Conservation (phyloP, 2,329 filamentous ascomycete species). For the Eurotiales sp. region DNA sequence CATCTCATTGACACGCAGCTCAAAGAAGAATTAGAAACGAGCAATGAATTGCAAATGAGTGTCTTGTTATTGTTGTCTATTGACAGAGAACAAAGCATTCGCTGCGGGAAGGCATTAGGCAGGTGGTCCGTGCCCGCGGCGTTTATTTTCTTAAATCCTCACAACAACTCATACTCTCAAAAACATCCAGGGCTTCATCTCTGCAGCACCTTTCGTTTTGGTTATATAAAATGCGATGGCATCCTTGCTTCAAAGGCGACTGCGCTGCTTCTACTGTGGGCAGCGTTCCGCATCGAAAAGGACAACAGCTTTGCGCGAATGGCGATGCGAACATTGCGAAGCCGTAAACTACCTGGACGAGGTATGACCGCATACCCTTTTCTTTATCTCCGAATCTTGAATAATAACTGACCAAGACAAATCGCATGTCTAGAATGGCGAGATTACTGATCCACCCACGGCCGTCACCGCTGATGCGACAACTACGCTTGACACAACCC, state of each 20-base stretch:
- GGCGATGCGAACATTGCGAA: constrained; percentile 74
- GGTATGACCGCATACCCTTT: constrained; percentile 47
- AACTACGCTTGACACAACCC: constrained; percentile 41
- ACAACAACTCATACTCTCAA: constrained; percentile 2
- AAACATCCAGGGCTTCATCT: constrained; percentile 1
- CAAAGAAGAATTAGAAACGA: no score
- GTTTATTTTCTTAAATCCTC: constrained; percentile 9
- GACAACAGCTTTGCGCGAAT: constrained; percentile 59
- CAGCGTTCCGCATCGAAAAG: constrained; percentile 59
- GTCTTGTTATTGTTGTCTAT: background rate
- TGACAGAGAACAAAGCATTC: no score
- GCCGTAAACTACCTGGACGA: constrained; percentile 86
- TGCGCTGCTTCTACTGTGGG: constrained; percentile 83
- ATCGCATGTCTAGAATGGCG: constrained; percentile 62
- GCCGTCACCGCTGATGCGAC: constrained; percentile 43
- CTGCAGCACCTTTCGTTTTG: background rate
- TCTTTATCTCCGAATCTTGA: background rate
- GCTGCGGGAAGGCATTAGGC: background rate
- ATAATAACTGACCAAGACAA: background rate
- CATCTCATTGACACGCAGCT: background rate
- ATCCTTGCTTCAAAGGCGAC: constrained; percentile 39
- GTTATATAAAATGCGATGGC: constrained; percentile 34
- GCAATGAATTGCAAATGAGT: no score
- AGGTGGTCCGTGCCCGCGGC: constrained; percentile 13
- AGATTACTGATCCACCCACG: constrained; percentile 82